Evolutionary conservation across 768 basidiomycete genomes (phyloP).

Genomic region (Mrakia gelida): DNA sequence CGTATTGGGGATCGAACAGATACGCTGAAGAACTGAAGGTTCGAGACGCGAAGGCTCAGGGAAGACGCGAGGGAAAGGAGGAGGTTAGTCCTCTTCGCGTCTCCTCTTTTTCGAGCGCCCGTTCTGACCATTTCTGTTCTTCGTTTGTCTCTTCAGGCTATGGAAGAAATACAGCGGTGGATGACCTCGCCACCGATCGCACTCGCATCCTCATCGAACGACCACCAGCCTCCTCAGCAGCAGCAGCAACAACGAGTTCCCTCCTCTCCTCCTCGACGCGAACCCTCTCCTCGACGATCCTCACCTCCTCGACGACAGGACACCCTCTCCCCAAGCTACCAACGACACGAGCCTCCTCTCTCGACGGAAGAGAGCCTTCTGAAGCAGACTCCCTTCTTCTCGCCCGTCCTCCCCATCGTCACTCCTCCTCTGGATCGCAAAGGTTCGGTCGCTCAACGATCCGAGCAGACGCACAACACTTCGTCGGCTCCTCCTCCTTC

Average conservation of each 20-base stretch:
- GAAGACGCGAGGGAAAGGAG: slow-evolving; percentile 11
- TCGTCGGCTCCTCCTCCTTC: not conserved
- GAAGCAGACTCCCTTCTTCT: not conserved
- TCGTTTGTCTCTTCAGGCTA: not conserved
- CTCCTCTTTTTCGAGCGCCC: not conserved
- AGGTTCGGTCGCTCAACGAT: not conserved
- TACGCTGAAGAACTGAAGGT: slow-evolving; percentile 12
- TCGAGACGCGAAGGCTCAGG: slow-evolving; percentile 18
- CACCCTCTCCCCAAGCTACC: not conserved
- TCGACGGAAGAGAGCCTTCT: not conserved
- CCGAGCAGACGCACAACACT: not conserved
- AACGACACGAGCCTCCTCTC: not conserved
- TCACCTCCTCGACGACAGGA: not conserved
- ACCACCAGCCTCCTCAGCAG: not conserved
- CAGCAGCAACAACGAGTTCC: not conserved
- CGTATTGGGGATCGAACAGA: not conserved
- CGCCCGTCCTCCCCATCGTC: not conserved
- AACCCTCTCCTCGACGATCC: not conserved
- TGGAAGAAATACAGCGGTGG: slow-evolving; percentile 13
- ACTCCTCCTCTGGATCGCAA: not conserved
- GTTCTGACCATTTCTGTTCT: not conserved
- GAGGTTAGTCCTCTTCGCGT: not conserved
- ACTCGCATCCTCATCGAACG: not conserved
- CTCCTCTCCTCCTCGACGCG: not conserved
- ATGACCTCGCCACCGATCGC: not conserved